Percentiles rank a stretch among this genome's conserved stretches.
phyloP scores from a whole-genome alignment of 495 filamentous ascomycete genomes.

The Tuber umbilicatum region DNA sequence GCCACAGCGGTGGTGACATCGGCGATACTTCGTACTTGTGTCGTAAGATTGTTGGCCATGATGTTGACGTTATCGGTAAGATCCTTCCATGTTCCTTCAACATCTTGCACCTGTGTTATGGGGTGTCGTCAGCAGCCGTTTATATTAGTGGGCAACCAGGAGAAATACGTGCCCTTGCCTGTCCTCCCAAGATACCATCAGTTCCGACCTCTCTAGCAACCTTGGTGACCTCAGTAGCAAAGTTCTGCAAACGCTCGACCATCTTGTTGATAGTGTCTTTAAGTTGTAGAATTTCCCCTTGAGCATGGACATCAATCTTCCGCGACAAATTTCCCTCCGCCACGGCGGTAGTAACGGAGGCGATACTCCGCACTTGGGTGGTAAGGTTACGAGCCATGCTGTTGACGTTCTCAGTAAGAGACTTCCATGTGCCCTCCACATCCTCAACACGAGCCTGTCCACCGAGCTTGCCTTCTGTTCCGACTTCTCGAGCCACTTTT shows the following conservation, averaged over 20 bases:
- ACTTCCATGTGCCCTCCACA: constrained; percentile 95
- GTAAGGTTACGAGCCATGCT: constrained; percentile 98
- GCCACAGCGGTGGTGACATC: constrained; percentile 98
- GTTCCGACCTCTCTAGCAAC: constrained; percentile 97
- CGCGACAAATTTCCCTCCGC: constrained; percentile 89
- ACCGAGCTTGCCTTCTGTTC: constrained; percentile 89
- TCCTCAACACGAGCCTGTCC: constrained; percentile 96
- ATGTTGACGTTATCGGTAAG: constrained; percentile 89
- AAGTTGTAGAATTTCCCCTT: constrained; percentile 88
- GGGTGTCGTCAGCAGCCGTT: constrained; percentile 11
- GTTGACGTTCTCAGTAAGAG: constrained; percentile 96
- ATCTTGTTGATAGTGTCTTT: constrained; percentile 99
- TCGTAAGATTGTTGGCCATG: constrained; percentile 84
- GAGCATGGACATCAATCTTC: constrained; percentile 92
- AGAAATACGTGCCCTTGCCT: constrained; percentile 53
- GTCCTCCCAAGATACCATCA: constrained; percentile 89
- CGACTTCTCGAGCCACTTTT: constrained; percentile 94
- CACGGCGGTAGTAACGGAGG: constrained; percentile 94
- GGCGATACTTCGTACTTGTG: constrained; percentile 96
- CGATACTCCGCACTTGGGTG: constrained; percentile 96
- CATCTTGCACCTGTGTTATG: constrained; percentile 68
- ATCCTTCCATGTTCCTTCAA: constrained; percentile 99
- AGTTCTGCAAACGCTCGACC: constrained; percentile 94
- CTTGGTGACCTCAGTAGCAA: constrained; percentile 97
- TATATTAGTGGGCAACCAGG: not conserved